phyloP scores from a whole-genome alignment of 768 basidiomycete genomes.

The Russula emetica region DNA sequence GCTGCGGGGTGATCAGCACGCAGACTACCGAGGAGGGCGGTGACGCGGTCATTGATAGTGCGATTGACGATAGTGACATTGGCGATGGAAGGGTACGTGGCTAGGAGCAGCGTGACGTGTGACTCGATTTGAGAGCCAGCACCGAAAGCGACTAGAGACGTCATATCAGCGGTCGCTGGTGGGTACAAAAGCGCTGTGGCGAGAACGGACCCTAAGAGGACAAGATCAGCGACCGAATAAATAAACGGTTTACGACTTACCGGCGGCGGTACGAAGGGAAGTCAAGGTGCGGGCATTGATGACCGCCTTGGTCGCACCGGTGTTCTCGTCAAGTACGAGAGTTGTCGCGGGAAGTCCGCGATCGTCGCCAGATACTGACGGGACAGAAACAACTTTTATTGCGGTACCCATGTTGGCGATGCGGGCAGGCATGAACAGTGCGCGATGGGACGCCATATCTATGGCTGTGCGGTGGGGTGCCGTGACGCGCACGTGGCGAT shows the following conservation, averaged over 20 bases:
- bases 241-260: constrained; percentile 37
- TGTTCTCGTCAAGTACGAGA: constrained; percentile 65
- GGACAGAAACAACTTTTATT: constrained; percentile 80
- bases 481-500: not conserved
- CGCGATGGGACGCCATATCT: constrained; percentile 48
- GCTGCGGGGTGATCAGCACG: constrained; percentile 32
- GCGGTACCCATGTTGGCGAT: constrained; percentile 51
- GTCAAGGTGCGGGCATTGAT: constrained; percentile 77
- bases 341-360: constrained; percentile 73
- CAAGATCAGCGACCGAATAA: no score
- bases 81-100: constrained; percentile 50
- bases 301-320: constrained; percentile 66
- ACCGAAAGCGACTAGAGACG: constrained; percentile 58
- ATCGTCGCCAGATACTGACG: constrained; percentile 40
- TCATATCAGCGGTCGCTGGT: constrained; percentile 36
- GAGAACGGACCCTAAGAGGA: constrained; percentile 56
- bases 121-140: constrained; percentile 67
- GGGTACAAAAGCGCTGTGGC: constrained; percentile 41
- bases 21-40: constrained; percentile 36
- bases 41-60: constrained; percentile 46
- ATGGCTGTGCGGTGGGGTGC: constrained; percentile 56
- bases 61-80: constrained; percentile 63
- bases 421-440: constrained; percentile 82
- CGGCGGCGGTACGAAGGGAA: constrained; percentile 77
- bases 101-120: constrained; percentile 37